These are phyloP conservation scores for Lipomyces yamadae DNA, from an alignment of 805 yeast genomes.

Conservation along the genomic window DNA sequence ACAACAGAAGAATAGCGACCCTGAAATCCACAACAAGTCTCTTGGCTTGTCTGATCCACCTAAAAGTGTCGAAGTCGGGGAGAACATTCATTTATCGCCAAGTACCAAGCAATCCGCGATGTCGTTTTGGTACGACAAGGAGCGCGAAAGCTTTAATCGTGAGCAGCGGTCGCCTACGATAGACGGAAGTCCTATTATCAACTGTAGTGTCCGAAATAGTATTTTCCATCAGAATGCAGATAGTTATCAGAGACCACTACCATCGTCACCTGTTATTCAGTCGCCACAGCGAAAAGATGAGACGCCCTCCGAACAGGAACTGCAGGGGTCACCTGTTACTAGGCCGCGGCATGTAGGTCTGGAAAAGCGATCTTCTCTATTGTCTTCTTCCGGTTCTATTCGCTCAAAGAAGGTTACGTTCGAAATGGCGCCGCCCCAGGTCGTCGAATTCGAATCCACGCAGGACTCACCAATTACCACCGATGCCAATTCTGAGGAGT, in stretches of 20 bases:
- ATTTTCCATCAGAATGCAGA: constrained; percentile 20
- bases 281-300: background rate
- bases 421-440: constrained; percentile 37
- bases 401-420: constrained; percentile 34
- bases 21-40: no score
- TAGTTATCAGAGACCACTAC: constrained; percentile 8
- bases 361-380: constrained; percentile 31
- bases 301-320: background rate
- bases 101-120: constrained; percentile 17
- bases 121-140: constrained; percentile 36
- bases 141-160: constrained; percentile 10
- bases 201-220: constrained; percentile 21
- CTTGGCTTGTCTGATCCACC: background rate
- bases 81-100: constrained; percentile 11
- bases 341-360: constrained; percentile 1
- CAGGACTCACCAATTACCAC: constrained; percentile 10
- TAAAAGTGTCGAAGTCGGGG: background rate
- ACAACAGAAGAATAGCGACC: constrained; percentile 5
- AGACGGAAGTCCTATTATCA: constrained; percentile 16
- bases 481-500: constrained; percentile 4
- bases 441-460: constrained; percentile 30
- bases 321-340: background rate
- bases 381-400: constrained; percentile 29
- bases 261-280: constrained; percentile 16
- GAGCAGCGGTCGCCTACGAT: constrained; percentile 11